Evolutionary conservation across 148 eudicot species (phyloP), one percentile per base, ranked within the genome.

Genomic region (Rhododendron kiyosumense): DNA sequence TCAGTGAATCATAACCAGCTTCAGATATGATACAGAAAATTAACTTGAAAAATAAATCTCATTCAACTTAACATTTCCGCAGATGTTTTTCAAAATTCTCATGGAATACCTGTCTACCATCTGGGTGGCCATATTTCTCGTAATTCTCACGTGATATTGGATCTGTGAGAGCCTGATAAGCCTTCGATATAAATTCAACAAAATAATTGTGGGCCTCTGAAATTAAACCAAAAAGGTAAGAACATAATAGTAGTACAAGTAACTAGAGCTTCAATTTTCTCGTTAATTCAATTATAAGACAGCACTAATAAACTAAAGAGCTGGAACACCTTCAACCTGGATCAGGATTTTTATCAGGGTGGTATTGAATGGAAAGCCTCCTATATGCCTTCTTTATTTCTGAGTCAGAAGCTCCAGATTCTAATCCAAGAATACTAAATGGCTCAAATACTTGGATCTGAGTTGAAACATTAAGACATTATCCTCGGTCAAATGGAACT

Each of bases 341-440:
- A 88, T 97, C 99, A 26, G 99, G 99, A 89, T 97, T 97, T 88
- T 97, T 97, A 93, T 97, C 99, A 81, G 99, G 99, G 85, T 97
- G 99, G 87, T 97, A 97, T 86, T 92, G 94, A 86, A 95, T 88
- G 81, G 99, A 97, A 86, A 97, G 98, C 79, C 91, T 92, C 88
- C 99, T 90, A 85, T 95, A 97, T 83, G 98, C 98, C 95, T 94
- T 97, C 91, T 94, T 97, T 79, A 97, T 97, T 89, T 88, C 93
- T 0, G 94, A 87, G 51, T 97, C 99, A 71, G 99, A 89, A 79
- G 94, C 98, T 86, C 99, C 98, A 85, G 95, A 91, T 91, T 92
- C 92, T 89, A 97, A 90, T 81, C 98, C 99, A 86, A 97, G 98
- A 86, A 97, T 95, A 86, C 85, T 90, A 85, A 93, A 97, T 84